A percentile compares a stretch with the other conserved stretches of the same genome.
These are phyloP conservation scores for Globisporangium canariense DNA, from an alignment of 352 stramenopile species.

Conservation along the genomic window DNA sequence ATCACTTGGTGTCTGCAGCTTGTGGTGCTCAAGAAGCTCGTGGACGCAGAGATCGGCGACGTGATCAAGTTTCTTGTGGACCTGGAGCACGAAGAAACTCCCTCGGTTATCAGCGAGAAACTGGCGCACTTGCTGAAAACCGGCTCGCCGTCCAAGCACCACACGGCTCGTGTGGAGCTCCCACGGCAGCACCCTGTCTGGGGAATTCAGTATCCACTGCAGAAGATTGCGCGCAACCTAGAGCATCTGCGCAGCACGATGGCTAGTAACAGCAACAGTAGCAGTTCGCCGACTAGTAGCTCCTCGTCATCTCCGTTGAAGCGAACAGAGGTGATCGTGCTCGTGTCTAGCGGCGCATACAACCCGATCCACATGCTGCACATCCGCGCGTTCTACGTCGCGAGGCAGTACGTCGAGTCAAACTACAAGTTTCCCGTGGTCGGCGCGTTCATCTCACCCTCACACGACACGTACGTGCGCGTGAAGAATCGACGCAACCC, in stretches of 20 bases:
- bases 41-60: slow-evolving; percentile 69
- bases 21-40: slow-evolving; percentile 62
- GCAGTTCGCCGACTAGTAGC: slow-evolving; percentile 1
- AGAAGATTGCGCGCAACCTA: slow-evolving; percentile 66
- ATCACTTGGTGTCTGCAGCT: slow-evolving; percentile 22
- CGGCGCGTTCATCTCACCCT: slow-evolving; percentile 73
- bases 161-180: slow-evolving; percentile 23
- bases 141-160: slow-evolving; percentile 59
- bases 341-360: slow-evolving; percentile 73
- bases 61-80: slow-evolving; percentile 59
- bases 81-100: slow-evolving; percentile 37
- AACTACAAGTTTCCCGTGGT: slow-evolving; percentile 81
- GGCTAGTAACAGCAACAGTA: not conserved
- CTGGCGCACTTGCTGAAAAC: slow-evolving; percentile 39
- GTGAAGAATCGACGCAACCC: slow-evolving; percentile 67
- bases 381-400: slow-evolving; percentile 72
- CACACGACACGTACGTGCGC: slow-evolving; percentile 71
- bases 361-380: slow-evolving; percentile 82
- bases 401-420: slow-evolving; percentile 67
- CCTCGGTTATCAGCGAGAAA: slow-evolving; percentile 27
- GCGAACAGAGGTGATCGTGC: slow-evolving; percentile 58
- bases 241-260: slow-evolving; percentile 31
- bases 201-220: slow-evolving; percentile 67
- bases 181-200: slow-evolving; percentile 42
- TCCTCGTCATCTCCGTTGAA: slow-evolving; percentile 24